phyloP scores from a whole-genome alignment of 2,329 filamentous ascomycete genomes.

The Pleoardoris graminearum region DNA sequence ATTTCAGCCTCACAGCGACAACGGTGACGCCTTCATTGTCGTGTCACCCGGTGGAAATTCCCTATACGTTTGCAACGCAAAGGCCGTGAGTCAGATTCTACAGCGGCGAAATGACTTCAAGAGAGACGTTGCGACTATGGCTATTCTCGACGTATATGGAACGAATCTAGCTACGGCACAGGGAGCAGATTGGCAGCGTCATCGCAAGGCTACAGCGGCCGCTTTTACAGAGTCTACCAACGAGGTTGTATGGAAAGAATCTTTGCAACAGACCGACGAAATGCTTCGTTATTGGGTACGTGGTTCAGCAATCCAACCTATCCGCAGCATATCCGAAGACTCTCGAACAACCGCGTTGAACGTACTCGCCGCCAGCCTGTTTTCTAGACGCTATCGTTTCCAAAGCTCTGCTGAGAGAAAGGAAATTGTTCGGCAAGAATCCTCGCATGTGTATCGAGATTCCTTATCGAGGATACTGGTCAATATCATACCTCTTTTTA shows the following conservation, averaged over 20 bases:
- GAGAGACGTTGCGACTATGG: slow-evolving; percentile 14
- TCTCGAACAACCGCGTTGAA: neutral
- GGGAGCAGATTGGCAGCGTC: slow-evolving; percentile 19
- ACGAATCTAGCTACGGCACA: slow-evolving; percentile 17
- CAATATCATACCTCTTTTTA: slow-evolving; percentile 11
- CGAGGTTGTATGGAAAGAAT: slow-evolving; percentile 21
- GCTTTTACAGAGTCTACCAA: slow-evolving; percentile 24
- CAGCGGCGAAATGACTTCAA: slow-evolving; percentile 15
- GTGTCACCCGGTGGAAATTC: slow-evolving; percentile 13
- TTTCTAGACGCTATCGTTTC: neutral
- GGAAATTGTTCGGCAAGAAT: neutral
- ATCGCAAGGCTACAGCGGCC: slow-evolving; percentile 19
- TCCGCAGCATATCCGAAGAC: slow-evolving; percentile 11
- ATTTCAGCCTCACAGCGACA: slow-evolving; percentile 8
- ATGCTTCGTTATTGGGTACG: slow-evolving; percentile 21
- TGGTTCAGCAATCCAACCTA: slow-evolving; percentile 2
- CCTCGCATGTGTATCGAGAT: slow-evolving; percentile 10
- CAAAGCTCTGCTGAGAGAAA: too few species aligned
- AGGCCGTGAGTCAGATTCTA: slow-evolving; percentile 13
- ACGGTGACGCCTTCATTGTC: slow-evolving; percentile 16
- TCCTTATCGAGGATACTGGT: slow-evolving; percentile 10
- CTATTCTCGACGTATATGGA: slow-evolving; percentile 16
- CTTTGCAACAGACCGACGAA: slow-evolving; percentile 12
- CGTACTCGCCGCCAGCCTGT: slow-evolving; percentile 1
- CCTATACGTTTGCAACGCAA: slow-evolving; percentile 13